Base-by-base conservation (phyloP, 495 filamentous ascomycete genomes). In the Lasiosphaeria miniovina region DNA sequence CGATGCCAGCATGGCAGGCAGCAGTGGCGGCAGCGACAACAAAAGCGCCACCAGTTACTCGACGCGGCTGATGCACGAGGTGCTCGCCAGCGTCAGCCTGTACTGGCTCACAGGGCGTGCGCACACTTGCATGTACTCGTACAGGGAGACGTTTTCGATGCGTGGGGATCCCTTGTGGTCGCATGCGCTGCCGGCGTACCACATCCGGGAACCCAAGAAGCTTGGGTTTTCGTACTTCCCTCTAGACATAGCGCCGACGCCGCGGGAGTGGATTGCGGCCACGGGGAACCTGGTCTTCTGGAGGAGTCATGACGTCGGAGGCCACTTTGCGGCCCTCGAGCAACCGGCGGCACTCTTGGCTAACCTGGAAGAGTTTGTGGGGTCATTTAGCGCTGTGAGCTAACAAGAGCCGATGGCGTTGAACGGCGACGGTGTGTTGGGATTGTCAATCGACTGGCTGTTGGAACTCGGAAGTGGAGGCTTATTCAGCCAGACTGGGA, bases 91-190 rank as follows among this genome's bases (percentile, higher is more conserved):
- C 2, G 74, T 87, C 35, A 80, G 77, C 3, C 64, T 89, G 10
- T 90, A 86, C 69, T 89, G 86, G 87, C 74, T 87, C 33, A 89
- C 86, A 0, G 77, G 84, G 12, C 75, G 77, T 10, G 70, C 75
- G 6, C 43, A 46, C 43, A 46, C 43, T 4, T 46, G 6, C 15
- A 80, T 88, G 32, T 90, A 85, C 63, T 48, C 63, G 17, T 65
- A 69, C 51, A 55, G 68, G 24, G 54, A 59, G 76, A 1, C 85
- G 84, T 68, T 79, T 81, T 14, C 64, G 69, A 62, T 49, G 17
- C 35, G 38, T 45, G 57, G 53, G 6, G 31, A 54, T n/a, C 43
- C 43, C 3, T 5, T n/a, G 12, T 14, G 2, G 12, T 46, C 43
- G 12, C 43, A 46, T n/a, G 52, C 15, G 5, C 32, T 43, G 11